Evolutionary conservation across 208 protist genomes (phyloP).

Genomic region (Crithidia fasciculata): DNA sequence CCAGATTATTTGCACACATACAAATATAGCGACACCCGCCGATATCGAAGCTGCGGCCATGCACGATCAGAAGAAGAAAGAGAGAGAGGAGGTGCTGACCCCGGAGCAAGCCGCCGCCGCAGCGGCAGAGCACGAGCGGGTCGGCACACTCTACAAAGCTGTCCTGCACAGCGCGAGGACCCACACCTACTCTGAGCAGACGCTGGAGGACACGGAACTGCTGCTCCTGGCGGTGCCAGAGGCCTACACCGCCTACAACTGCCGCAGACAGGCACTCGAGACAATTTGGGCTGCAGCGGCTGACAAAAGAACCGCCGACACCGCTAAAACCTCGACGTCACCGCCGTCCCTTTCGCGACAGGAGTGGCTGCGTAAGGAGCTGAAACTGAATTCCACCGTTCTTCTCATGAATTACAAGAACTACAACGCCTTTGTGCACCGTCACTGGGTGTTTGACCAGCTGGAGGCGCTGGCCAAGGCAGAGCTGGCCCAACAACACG

Average conservation of each 20-base stretch:
- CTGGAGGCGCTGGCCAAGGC: slow-evolving; percentile 38
- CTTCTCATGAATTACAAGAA: slow-evolving; percentile 80
- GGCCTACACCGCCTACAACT: slow-evolving; percentile 87
- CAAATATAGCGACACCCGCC: neutral
- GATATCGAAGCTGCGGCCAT: slow-evolving; percentile 20
- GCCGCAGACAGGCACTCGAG: slow-evolving; percentile 50
- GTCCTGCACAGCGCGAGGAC: slow-evolving; percentile 35
- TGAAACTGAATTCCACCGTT: slow-evolving; percentile 69
- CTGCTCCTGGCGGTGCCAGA: slow-evolving; percentile 77
- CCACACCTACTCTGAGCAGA: slow-evolving; percentile 32
- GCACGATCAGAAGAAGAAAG: slow-evolving; percentile 71
- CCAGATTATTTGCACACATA: neutral
- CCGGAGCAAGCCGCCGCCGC: slow-evolving; percentile 24
- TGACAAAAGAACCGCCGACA: neutral
- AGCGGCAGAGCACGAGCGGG: slow-evolving; percentile 42
- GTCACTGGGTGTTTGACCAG: slow-evolving; percentile 79
- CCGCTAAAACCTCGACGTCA: neutral
- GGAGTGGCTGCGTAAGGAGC: slow-evolving; percentile 55
- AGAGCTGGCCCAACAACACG: slow-evolving; percentile 13
- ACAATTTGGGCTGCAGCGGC: slow-evolving; percentile 21
- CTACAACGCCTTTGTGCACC: slow-evolving; percentile 88
- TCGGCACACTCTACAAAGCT: slow-evolving; percentile 49
- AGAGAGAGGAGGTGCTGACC: slow-evolving; percentile 20
- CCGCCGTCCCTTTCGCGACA: neutral
- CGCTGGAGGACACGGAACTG: slow-evolving; percentile 40